These are phyloP conservation scores for Emericellopsis cladophorae DNA, from an alignment of 2,329 filamentous ascomycete genomes.

Conservation along the genomic window DNA sequence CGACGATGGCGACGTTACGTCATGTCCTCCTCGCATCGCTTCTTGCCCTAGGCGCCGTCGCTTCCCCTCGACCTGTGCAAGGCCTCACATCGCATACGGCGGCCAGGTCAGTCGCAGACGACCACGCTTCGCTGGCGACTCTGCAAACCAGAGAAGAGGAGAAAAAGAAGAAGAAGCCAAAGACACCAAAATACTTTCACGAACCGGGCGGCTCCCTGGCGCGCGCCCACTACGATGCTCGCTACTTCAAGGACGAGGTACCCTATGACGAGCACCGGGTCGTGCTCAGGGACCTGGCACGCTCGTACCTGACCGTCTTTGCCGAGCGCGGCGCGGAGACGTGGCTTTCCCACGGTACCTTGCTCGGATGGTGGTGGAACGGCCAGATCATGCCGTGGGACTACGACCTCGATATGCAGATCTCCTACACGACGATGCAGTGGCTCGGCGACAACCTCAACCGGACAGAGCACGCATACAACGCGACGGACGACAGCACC, in stretches of 20 bases:
- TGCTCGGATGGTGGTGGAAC: slow-evolving; percentile 88
- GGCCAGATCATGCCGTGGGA: slow-evolving; percentile 69
- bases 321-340: slow-evolving; percentile 55
- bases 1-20: neutral
- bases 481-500: slow-evolving; percentile 25
- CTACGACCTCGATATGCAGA: slow-evolving; percentile 73
- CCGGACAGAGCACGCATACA: slow-evolving; percentile 50
- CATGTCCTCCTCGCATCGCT: neutral
- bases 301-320: slow-evolving; percentile 61
- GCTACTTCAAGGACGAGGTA: slow-evolving; percentile 54
- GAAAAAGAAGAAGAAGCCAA: slow-evolving; percentile 3
- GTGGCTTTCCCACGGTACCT: slow-evolving; percentile 76
- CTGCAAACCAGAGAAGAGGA: neutral
- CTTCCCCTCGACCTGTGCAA: neutral
- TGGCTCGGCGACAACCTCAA: slow-evolving; percentile 57
- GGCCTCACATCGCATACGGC: neutral
- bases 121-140: neutral
- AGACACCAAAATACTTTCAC: slow-evolving; percentile 46
- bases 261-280: slow-evolving; percentile 53
- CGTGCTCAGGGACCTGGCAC: slow-evolving; percentile 56
- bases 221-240: slow-evolving; percentile 61
- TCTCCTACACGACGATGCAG: slow-evolving; percentile 52
- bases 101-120: neutral
- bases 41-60: neutral
- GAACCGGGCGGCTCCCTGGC: slow-evolving; percentile 48